Conservation (phyloP, 257 asterid genomes). For the Nicotiana otophora region DNA sequence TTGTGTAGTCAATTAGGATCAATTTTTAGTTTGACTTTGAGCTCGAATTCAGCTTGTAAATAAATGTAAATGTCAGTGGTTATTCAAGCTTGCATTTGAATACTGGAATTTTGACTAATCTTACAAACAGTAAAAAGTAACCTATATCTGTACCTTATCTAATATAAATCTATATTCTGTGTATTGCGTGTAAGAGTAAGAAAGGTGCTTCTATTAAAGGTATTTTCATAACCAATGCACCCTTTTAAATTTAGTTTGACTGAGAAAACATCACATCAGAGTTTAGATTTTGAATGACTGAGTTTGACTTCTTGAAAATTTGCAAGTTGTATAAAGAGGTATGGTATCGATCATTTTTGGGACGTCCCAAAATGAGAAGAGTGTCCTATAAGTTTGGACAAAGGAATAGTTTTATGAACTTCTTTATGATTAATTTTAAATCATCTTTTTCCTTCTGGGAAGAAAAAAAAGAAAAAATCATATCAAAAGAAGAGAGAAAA, state of each 20-base stretch:
- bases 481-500: neutral
- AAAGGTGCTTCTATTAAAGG: neutral
- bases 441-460: neutral
- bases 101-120: neutral
- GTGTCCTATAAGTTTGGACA: neutral
- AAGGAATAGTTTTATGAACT: neutral
- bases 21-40: neutral
- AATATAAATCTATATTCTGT: neutral
- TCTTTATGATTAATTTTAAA: neutral
- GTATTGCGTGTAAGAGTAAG: neutral
- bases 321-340: neutral
- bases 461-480: neutral
- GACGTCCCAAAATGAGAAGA: neutral
- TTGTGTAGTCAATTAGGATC: neutral
- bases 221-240: neutral
- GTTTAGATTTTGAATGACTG: neutral
- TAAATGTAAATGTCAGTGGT: neutral
- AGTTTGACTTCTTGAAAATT: neutral
- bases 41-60: neutral
- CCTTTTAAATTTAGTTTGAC: neutral
- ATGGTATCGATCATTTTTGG: neutral
- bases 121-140: neutral
- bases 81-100: constrained; percentile 4
- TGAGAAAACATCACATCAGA: neutral
- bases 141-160: neutral